Evolutionary conservation across 2,329 filamentous ascomycete species (phyloP).

Genomic region (Peltaster fructicola): DNA sequence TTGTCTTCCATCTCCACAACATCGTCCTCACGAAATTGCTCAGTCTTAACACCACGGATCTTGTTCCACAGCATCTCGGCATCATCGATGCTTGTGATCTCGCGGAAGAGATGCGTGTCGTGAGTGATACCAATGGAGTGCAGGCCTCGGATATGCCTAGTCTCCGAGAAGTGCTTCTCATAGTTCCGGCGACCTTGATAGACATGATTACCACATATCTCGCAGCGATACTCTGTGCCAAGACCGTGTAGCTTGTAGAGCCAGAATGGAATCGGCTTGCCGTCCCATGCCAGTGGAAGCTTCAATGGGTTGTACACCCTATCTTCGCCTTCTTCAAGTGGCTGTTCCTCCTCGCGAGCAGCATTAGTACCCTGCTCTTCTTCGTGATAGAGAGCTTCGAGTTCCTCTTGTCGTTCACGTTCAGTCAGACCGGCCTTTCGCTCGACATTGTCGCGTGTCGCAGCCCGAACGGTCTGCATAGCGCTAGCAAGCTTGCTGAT

Average conservation of each 20-base stretch:
- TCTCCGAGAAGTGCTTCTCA: constrained; percentile 96
- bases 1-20: constrained; percentile 98
- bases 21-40: constrained; percentile 40
- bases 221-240: constrained; percentile 86
- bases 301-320: constrained; percentile 96
- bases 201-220: constrained; percentile 96
- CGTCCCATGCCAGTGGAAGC: constrained; percentile 89
- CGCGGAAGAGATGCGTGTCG: constrained; percentile 64
- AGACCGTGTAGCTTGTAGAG: constrained; percentile 91
- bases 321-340: constrained; percentile 51
- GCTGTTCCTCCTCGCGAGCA: constrained; percentile 43
- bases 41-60: constrained; percentile 73
- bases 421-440: constrained; percentile 96
- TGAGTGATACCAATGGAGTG: constrained; percentile 90
- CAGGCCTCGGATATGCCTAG: constrained; percentile 78
- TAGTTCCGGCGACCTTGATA: constrained; percentile 94
- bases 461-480: constrained; percentile 73
- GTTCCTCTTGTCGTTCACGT: constrained; percentile 80
- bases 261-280: constrained; percentile 98
- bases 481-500: constrained; percentile 62
- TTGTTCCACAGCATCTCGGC: constrained; percentile 83
- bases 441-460: constrained; percentile 88
- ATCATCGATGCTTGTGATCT: constrained; percentile 85
- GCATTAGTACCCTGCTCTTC: constrained; percentile 24
- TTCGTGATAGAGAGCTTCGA: constrained; percentile 66